Percentiles rank a stretch among this genome's conserved stretches.
phyloP scores from a whole-genome alignment of 306 rosid genomes.

The Trifolium subterraneum region DNA sequence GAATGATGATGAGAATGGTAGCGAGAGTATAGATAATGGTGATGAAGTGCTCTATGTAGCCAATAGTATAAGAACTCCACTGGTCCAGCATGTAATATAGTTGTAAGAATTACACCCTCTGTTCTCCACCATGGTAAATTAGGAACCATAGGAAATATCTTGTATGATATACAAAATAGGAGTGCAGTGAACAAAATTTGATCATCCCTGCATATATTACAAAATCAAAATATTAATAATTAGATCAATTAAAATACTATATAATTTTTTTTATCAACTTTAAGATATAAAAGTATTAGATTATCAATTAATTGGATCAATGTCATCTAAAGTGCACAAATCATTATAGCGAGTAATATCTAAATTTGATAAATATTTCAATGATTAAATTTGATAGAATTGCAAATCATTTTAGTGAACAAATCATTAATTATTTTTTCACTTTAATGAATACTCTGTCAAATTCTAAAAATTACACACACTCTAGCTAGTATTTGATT shows the following conservation, averaged over 20 bases:
- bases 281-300: too few species aligned
- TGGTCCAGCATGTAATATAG: slow-evolving; percentile 58
- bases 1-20: slow-evolving; percentile 70
- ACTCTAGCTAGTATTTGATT: too few species aligned
- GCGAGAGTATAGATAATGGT: slow-evolving; percentile 69
- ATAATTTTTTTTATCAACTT: not conserved
- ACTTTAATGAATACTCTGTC: too few species aligned
- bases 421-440: too few species aligned
- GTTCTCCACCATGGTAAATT: slow-evolving; percentile 58
- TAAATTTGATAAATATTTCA: too few species aligned
- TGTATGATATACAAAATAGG: slow-evolving; percentile 1
- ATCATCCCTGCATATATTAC: slow-evolving; percentile 58
- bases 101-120: slow-evolving; percentile 56
- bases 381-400: too few species aligned
- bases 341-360: too few species aligned
- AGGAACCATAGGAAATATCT: not conserved
- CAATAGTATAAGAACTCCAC: slow-evolving; percentile 80
- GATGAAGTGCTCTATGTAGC: slow-evolving; percentile 79
- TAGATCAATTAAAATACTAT: too few species aligned
- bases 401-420: too few species aligned
- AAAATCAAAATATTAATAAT: not conserved
- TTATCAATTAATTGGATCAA: too few species aligned
- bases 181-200: slow-evolving; percentile 64
- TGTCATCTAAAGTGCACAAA: too few species aligned
- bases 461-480: too few species aligned